phyloP scores from a whole-genome alignment of 371 early-diverging fungal species.

The Rhizopus microsporus region DNA sequence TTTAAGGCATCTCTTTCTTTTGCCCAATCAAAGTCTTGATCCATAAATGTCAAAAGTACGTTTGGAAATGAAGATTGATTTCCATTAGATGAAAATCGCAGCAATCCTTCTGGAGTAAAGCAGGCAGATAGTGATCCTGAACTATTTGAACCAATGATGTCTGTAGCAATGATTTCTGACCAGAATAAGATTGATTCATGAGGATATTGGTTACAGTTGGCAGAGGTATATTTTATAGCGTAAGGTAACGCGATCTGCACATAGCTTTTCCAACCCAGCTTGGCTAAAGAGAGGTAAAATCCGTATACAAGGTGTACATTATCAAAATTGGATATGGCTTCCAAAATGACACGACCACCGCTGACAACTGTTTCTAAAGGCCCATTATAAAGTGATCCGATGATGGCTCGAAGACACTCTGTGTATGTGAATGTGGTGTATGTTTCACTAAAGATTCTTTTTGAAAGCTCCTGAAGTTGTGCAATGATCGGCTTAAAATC shows the following conservation, averaged over 20 bases:
- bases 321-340: constrained; percentile 52
- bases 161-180: constrained; percentile 50
- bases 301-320: constrained; percentile 59
- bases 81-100: constrained; percentile 54
- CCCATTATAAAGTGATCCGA: constrained; percentile 54
- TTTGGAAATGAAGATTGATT: constrained; percentile 27
- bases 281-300: constrained; percentile 67
- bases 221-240: constrained; percentile 56
- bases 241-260: constrained; percentile 71
- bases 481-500: constrained; percentile 44
- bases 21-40: constrained; percentile 52
- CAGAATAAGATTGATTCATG: constrained; percentile 58
- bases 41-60: constrained; percentile 42
- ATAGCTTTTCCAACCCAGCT: constrained; percentile 67
- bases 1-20: constrained; percentile 52
- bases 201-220: constrained; percentile 38
- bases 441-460: constrained; percentile 20
- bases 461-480: constrained; percentile 31
- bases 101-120: constrained; percentile 54
- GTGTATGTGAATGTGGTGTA: constrained; percentile 25
- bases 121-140: constrained; percentile 48
- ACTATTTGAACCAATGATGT: constrained; percentile 34
- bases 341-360: constrained; percentile 63
- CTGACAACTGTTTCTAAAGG: constrained; percentile 61
- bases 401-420: constrained; percentile 29